Conservation (phyloP, 768 basidiomycete genomes). For the Xerocomus potaroensis region DNA sequence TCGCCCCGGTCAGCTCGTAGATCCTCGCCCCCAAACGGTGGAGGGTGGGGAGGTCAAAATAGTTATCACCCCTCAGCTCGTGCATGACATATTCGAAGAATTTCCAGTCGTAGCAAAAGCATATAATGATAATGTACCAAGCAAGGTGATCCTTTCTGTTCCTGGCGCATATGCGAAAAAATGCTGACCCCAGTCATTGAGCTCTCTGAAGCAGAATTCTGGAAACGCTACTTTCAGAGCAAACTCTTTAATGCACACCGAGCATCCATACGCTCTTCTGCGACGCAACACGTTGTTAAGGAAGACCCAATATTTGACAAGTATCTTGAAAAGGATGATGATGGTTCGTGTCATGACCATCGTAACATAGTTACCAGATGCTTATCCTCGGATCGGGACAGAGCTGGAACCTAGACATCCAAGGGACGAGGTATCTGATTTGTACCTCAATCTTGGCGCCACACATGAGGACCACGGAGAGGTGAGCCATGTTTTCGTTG, state of each 20-base stretch:
- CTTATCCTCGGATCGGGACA: constrained; percentile 25
- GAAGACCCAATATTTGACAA: constrained; percentile 93
- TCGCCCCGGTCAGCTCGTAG: constrained; percentile 81
- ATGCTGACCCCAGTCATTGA: constrained; percentile 31
- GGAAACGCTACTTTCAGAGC: constrained; percentile 96
- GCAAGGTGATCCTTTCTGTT: constrained; percentile 48
- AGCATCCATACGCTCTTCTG: constrained; percentile 85
- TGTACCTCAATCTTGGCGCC: constrained; percentile 82
- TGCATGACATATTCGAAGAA: constrained; percentile 96
- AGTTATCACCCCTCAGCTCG: constrained; percentile 84
- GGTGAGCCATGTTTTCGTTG: constrained; percentile 37
- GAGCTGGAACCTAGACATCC: constrained; percentile 74
- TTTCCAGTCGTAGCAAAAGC: constrained; percentile 93
- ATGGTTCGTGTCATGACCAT: constrained; percentile 52
- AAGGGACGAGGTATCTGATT: constrained; percentile 61
- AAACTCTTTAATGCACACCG: constrained; percentile 94
- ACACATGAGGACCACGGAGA: constrained; percentile 90
- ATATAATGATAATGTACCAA: constrained; percentile 89
- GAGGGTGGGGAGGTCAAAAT: constrained; percentile 87
- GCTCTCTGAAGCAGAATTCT: constrained; percentile 90
- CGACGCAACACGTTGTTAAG: constrained; percentile 78
- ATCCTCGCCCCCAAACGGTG: constrained; percentile 80
- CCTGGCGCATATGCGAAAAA: not conserved
- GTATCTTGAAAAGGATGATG: constrained; percentile 94
- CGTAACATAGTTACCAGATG: not conserved